Base-by-base conservation (phyloP, 495 filamentous ascomycete genomes). In the Penicillium goetzii region DNA sequence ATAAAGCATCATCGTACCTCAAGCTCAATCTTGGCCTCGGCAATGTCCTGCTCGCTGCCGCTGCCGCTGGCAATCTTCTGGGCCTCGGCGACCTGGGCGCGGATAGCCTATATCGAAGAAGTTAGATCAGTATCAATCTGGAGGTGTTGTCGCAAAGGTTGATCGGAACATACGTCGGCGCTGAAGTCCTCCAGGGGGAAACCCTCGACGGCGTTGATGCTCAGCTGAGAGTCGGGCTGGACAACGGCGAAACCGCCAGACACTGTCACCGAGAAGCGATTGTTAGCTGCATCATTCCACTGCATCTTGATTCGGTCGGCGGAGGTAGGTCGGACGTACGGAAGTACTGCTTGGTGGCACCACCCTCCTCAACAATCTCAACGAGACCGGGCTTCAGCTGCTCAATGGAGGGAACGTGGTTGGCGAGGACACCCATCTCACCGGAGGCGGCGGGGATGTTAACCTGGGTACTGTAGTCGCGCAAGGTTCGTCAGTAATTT, bases 321-420 rank as follows among this genome's bases (percentile, higher is more conserved):
- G 62, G 65, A 55, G n/a, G 33, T 38, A 50, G 56, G 26, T 75
- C 66, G 72, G 70, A 86, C 94, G 70, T 90, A 97, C 95, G 84
- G 91, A 98, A 99, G 83, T 92, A 98, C 78, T 95, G 91, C 88
- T 98, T 97, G 91, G 78, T 96, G 74, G 91, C 90, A 68, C 88
- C 83, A 71, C 83, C 86, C 86, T 99, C 95, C 84, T 98, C 95
- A 69, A 98, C 88, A 68, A 99, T 83, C 82, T 98, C 95, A 67
- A 99, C 85, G 64, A 98, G 80, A 70, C 95, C 95, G 55, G 95
- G 93, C 85, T 93, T 96, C 76, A 99, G 85, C 85, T 99, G 95
- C 85, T 99, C 95, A 72, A 99, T 97, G 54, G 95, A 93, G 50
- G 95, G 94, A 68, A 99, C 96, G 87, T 99, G 95, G 84, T 94